Evolutionary conservation across 306 rosid genomes (phyloP).

Genomic region (Chamaecrista fasciculata): DNA sequence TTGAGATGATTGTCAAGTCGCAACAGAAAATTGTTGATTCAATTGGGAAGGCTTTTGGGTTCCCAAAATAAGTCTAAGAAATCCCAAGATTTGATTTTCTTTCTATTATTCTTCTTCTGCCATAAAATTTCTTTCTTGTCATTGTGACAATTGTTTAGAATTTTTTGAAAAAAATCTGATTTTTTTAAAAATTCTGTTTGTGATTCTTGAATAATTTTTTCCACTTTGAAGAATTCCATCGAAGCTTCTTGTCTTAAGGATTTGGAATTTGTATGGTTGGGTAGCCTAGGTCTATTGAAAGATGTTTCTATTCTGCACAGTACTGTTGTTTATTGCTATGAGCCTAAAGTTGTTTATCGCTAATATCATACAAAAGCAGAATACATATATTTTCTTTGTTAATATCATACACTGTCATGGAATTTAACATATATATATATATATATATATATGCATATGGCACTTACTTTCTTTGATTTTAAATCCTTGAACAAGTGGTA

Average conservation of each 20-base stretch:
- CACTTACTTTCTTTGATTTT: not conserved
- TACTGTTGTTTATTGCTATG: too few species aligned
- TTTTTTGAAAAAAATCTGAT: not conserved
- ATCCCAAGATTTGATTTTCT: constrained; percentile 24
- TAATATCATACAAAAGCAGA: not conserved
- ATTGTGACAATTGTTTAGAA: not conserved
- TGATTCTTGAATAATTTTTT: not conserved
- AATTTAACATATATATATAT: too few species aligned
- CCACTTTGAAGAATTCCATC: not conserved
- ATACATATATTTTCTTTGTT: not conserved
- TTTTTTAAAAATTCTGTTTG: not conserved
- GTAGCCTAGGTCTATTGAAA: too few species aligned
- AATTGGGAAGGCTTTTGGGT: constrained; percentile 59
- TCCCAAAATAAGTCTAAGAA: constrained; percentile 34
- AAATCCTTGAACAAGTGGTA: too few species aligned
- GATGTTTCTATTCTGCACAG: too few species aligned
- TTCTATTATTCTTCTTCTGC: not conserved
- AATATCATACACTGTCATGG: not conserved
- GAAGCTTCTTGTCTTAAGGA: not conserved
- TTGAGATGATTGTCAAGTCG: constrained; percentile 62
- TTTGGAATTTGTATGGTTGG: not conserved
- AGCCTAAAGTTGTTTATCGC: too few species aligned
- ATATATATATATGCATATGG: not conserved
- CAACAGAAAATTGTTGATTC: constrained; percentile 69
- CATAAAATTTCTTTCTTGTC: constrained; percentile 2